Percentiles rank a stretch among this genome's conserved stretches.
Conservation (phyloP, 73 alveolate genomes). For the Stentor roeselii region DNA sequence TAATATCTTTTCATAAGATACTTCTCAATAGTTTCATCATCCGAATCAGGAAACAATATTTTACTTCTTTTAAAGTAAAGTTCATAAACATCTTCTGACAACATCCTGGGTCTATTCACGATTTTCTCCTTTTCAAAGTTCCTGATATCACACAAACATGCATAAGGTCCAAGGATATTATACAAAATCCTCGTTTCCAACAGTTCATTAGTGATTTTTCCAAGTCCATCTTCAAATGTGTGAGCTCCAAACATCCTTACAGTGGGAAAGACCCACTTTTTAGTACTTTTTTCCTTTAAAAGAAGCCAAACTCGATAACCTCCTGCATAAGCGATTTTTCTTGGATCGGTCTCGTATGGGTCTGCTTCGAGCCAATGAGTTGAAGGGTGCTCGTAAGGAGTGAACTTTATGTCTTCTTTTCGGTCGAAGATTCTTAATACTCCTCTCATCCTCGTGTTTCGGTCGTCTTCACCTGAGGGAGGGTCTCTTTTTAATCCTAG, state of each 20-base stretch:
- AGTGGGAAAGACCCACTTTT: slow-evolving; percentile 11
- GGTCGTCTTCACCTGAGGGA: neutral
- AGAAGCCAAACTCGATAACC: slow-evolving; percentile 27
- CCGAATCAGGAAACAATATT: neutral
- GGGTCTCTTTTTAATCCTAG: neutral
- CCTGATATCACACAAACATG: neutral
- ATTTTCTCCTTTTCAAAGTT: neutral
- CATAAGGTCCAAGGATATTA: neutral
- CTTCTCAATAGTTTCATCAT: neutral
- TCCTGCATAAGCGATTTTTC: slow-evolving; percentile 14
- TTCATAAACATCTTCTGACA: slow-evolving; percentile 3
- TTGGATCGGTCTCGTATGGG: neutral
- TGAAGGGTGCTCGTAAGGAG: neutral
- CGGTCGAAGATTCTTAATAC: neutral
- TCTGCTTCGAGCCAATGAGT: slow-evolving; percentile 15
- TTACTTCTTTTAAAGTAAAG: neutral
- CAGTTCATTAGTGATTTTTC: neutral
- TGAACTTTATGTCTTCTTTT: neutral
- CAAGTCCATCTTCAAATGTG: neutral
- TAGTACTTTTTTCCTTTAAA: neutral
- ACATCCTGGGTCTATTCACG: neutral
- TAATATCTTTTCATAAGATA: neutral
- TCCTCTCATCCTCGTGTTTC: neutral
- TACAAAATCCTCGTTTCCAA: neutral
- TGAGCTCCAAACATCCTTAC: neutral